phyloP scores from a whole-genome alignment of 768 basidiomycete species.

The Mycena albidolilacea region DNA sequence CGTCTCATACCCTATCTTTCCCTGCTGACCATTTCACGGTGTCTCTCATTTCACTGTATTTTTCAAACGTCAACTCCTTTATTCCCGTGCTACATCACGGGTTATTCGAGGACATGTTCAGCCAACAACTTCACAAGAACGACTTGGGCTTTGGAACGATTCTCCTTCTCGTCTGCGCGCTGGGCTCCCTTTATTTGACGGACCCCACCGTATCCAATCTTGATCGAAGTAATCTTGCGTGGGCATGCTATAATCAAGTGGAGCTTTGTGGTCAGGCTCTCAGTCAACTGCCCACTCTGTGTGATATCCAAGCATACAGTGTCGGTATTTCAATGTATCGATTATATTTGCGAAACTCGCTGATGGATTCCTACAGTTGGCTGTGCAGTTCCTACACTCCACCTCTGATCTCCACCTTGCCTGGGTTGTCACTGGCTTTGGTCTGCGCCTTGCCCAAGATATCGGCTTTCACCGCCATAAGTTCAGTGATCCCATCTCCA shows the following conservation, averaged over 20 bases:
- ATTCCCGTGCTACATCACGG: slow-evolving; percentile 67
- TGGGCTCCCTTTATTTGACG: slow-evolving; percentile 50
- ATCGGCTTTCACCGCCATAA: not conserved
- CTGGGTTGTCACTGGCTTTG: not conserved
- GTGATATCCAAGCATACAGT: slow-evolving; percentile 28
- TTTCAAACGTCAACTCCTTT: slow-evolving; percentile 54
- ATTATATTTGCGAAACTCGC: not conserved
- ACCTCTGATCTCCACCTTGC: not conserved
- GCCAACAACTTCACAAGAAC: slow-evolving; percentile 52
- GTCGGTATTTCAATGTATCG: not conserved
- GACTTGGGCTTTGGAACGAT: slow-evolving; percentile 57
- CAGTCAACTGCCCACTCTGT: not conserved
- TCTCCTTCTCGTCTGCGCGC: slow-evolving; percentile 67
- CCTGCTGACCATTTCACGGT: slow-evolving; percentile 45
- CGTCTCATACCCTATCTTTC: not conserved
- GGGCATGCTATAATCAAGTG: slow-evolving; percentile 18
- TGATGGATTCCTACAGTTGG: not conserved
- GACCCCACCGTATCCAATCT: not conserved
- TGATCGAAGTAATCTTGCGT: not conserved
- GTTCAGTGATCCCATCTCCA: not conserved
- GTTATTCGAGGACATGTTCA: slow-evolving; percentile 59
- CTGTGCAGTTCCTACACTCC: not conserved
- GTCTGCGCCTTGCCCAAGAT: not conserved
- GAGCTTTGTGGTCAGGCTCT: slow-evolving; percentile 19
- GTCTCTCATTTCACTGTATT: slow-evolving; percentile 64